These are phyloP conservation scores for Fomes fomentarius DNA, from an alignment of 1,284 basidiomycete genomes.

Conservation along the genomic window DNA sequence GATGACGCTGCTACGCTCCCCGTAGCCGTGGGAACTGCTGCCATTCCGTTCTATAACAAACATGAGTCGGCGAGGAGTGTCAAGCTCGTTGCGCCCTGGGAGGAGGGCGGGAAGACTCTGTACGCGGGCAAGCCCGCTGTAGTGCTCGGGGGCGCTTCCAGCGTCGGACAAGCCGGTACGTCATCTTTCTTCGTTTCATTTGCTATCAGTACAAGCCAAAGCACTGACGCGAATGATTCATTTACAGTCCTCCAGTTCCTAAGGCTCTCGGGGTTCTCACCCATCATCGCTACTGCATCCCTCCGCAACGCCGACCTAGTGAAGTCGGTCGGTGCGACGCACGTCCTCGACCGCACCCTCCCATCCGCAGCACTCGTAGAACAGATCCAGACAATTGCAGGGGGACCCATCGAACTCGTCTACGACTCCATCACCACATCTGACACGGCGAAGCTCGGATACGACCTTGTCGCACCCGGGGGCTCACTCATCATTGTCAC, in stretches of 20 bases:
- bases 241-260: conserved; percentile 36
- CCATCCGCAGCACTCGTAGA: conserved; percentile 18
- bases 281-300: conserved; percentile 41
- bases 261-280: conserved; percentile 38
- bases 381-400: conserved; percentile 23
- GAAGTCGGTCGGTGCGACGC: conserved; percentile 40
- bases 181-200: conserved; percentile 29
- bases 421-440: conserved; percentile 33
- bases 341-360: conserved; percentile 37
- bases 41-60: conserved; percentile 18
- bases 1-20: conserved; percentile 28
- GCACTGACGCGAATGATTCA: no score
- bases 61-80: neutral
- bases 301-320: conserved; percentile 34
- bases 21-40: conserved; percentile 26
- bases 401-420: conserved; percentile 23
- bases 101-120: conserved; percentile 31
- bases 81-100: conserved; percentile 24
- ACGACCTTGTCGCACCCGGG: no score
- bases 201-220: neutral
- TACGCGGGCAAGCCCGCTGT: conserved; percentile 35
- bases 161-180: conserved; percentile 40
- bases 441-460: conserved; percentile 23
- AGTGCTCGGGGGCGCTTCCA: conserved; percentile 38
- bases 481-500: no score